phyloP scores from a whole-genome alignment of 768 basidiomycete genomes.

The Trametes coccinea region DNA sequence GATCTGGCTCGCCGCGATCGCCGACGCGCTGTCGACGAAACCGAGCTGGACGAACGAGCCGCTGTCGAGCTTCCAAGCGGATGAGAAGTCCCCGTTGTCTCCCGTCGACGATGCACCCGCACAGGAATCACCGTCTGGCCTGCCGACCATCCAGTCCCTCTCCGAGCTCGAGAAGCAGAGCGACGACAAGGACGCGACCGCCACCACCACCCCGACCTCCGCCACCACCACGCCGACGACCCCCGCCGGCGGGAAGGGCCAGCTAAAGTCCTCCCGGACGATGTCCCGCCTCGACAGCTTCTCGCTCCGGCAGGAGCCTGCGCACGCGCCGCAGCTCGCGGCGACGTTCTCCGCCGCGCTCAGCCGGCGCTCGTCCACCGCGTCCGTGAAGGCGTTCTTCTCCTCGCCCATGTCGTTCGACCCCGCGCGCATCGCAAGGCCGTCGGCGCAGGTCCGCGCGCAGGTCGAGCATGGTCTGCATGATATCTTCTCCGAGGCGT shows the following conservation, averaged over 20 bases:
- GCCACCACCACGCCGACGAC: constrained; percentile 1
- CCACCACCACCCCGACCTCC: not conserved
- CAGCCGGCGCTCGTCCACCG: constrained; percentile 59
- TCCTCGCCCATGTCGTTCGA: constrained; percentile 47
- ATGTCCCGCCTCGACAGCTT: constrained; percentile 25
- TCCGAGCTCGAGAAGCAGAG: constrained; percentile 30
- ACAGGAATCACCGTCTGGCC: constrained; percentile 16
- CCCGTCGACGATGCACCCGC: constrained; percentile 17
- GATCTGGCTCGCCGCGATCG: constrained; percentile 78
- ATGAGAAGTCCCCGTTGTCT: constrained; percentile 40
- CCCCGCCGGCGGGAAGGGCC: not conserved
- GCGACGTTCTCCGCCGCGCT: constrained; percentile 36
- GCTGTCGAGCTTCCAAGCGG: constrained; percentile 57
- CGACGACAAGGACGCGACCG: constrained; percentile 1
- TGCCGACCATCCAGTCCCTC: constrained; percentile 36
- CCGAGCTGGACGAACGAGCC: constrained; percentile 61
- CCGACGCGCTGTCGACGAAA: constrained; percentile 45
- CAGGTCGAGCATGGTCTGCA: constrained; percentile 76
- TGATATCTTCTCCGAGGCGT: constrained; percentile 79
- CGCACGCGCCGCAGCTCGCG: constrained; percentile 16
- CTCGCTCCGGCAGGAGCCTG: constrained; percentile 13
- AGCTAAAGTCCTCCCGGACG: constrained; percentile 10
- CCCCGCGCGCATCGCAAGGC: constrained; percentile 65
- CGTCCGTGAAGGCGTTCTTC: constrained; percentile 63
- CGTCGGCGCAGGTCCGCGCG: constrained; percentile 62